These are phyloP conservation scores for Peronospora tabacina DNA, from an alignment of 352 stramenopile species.

Conservation along the genomic window DNA sequence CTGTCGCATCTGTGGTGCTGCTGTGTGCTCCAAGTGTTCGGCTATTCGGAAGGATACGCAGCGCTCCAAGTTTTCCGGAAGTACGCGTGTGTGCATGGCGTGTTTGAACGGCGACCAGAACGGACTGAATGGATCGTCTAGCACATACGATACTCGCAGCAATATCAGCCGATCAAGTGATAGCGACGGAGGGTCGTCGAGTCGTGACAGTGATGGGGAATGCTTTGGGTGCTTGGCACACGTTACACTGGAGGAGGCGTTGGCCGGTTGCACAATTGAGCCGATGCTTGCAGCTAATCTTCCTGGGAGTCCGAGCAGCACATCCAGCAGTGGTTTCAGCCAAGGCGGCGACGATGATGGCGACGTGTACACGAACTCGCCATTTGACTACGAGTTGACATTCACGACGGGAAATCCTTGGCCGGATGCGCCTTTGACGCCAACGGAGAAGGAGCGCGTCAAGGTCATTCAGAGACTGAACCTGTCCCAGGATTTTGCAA, in stretches of 20 bases:
- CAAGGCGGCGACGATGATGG: slow-evolving; percentile 41
- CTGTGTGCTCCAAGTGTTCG: slow-evolving; percentile 76
- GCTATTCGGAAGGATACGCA: slow-evolving; percentile 40
- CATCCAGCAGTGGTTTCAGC: slow-evolving; percentile 30
- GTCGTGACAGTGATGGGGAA: slow-evolving; percentile 26
- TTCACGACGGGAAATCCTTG: slow-evolving; percentile 70
- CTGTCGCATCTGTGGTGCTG: slow-evolving; percentile 63
- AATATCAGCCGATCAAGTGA: slow-evolving; percentile 20
- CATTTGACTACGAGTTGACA: slow-evolving; percentile 57
- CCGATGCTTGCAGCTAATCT: slow-evolving; percentile 24
- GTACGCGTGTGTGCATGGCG: slow-evolving; percentile 58
- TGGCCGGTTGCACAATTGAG: slow-evolving; percentile 37
- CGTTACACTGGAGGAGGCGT: slow-evolving; percentile 34
- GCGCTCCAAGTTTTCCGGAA: slow-evolving; percentile 28
- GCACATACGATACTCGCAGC: slow-evolving; percentile 24
- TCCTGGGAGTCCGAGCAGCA: slow-evolving; percentile 26
- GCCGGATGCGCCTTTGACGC: slow-evolving; percentile 59
- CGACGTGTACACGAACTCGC: slow-evolving; percentile 48
- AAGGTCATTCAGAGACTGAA: slow-evolving; percentile 57
- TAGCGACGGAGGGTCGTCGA: slow-evolving; percentile 22
- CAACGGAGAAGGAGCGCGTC: slow-evolving; percentile 46
- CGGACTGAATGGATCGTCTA: slow-evolving; percentile 20
- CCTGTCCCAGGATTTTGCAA: slow-evolving; percentile 70
- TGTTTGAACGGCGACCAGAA: slow-evolving; percentile 60
- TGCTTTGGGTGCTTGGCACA: slow-evolving; percentile 29